Conservation (phyloP, 139 green algal species). For the Pseudopediastrum boryanum region DNA sequence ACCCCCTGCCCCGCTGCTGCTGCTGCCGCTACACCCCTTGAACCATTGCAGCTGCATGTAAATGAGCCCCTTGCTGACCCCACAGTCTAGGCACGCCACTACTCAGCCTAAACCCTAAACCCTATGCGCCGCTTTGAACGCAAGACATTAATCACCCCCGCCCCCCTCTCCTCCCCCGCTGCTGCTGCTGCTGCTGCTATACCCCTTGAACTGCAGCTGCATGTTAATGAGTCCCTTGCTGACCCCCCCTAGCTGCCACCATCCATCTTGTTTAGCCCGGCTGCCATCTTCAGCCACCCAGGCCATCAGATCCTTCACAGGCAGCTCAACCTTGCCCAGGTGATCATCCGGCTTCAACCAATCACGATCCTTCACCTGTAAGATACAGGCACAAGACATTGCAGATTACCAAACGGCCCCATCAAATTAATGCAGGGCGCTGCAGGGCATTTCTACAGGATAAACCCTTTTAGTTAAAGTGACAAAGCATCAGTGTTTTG, state of each 20-base stretch:
- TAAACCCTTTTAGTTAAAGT: not conserved
- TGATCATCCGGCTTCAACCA: conserved; percentile 32
- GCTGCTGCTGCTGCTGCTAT: conserved; percentile 1
- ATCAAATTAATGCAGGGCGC: not conserved
- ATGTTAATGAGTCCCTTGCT: conserved; percentile 12
- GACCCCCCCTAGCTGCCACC: conserved; percentile 11
- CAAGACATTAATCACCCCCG: not conserved
- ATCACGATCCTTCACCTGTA: conserved; percentile 29
- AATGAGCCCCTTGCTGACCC: not conserved
- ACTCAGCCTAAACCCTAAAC: not conserved
- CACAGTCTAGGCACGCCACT: not conserved
- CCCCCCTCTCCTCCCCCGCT: not conserved
- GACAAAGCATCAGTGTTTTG: not conserved
- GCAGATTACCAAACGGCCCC: not conserved
- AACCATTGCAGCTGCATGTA: not conserved
- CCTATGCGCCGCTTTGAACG: not conserved
- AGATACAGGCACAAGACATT: not conserved
- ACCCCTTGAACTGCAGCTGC: conserved; percentile 28
- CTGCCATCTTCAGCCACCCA: conserved; percentile 16
- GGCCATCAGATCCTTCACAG: conserved; percentile 3
- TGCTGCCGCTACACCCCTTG: not conserved
- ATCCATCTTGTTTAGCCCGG: conserved; percentile 14
- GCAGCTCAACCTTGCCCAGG: conserved; percentile 19
- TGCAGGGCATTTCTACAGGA: not conserved
- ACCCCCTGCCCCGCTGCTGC: no score